Evolutionary conservation across 495 filamentous ascomycete genomes (phyloP), one percentile per base, ranked within the genome.

Genomic region (Halenospora varia): DNA sequence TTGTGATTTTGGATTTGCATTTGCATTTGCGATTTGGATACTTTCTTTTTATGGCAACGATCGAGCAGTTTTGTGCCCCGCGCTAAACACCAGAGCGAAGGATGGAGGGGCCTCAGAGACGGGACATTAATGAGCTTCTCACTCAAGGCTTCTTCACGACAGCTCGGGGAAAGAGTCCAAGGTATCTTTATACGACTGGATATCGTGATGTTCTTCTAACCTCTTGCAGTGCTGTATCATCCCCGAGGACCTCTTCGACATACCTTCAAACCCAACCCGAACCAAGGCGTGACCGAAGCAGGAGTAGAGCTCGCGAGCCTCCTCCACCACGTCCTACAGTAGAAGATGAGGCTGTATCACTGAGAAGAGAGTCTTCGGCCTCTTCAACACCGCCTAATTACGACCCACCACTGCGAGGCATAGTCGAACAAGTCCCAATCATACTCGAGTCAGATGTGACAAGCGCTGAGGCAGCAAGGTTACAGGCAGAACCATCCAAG

Each of bases 61-160:
- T 25, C 18, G 6, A 25, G 10, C 15, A 23, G 13, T 55, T 6
- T 19, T 26, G 20, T 20, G 19, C 44, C 17, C 22, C 45, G 26
- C 18, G 47, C 47, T 25, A 49, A n/a, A 23, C 47, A 49, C 22
- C 42, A 46, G 17, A 17, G n/a, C 35, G 35, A 40, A 9, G 35
- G n/a, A 65, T 65, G 62, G 62, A 65, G 25, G 56, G 39, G 10
- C 50, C 58, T n/a, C 51, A 48, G 39, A 42, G 53, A 47, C 55
- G 56, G 6, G 62, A 67, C 51, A 62, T 67, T 29, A 61, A 67
- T 25, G 65, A 65, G 50, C 59, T 67, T 1, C 56, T 67, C 1
- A 49, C 56, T 2, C 62, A 50, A 1, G 65, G 65, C 13, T 67
- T 41, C 50, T 67, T 60, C 42, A 67, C 53, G 46, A 64, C 59